Evolutionary conservation across 768 basidiomycete genomes (phyloP).

Genomic region (Pholiota microspora): DNA sequence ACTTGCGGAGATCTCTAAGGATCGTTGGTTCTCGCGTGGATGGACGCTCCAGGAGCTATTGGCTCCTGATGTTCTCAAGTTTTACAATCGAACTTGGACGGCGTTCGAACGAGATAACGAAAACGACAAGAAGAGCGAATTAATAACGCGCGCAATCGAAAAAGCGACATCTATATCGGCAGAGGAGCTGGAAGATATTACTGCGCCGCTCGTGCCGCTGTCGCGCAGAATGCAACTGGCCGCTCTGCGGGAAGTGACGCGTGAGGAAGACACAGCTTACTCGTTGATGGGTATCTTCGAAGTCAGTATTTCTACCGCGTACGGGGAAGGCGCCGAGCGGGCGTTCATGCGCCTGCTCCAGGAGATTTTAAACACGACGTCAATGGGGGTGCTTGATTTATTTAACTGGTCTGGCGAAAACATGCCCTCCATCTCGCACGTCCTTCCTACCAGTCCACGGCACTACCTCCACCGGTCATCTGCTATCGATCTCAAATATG

Average conservation of each 20-base stretch:
- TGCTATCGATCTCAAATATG: not conserved
- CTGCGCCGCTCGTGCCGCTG: not conserved
- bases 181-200: not conserved
- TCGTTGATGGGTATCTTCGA: slow-evolving; percentile 2
- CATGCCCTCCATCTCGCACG: not conserved
- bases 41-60: slow-evolving; percentile 1
- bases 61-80: not conserved
- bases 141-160: not conserved
- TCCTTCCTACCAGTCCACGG: not conserved
- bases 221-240: slow-evolving; percentile 5
- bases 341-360: not conserved
- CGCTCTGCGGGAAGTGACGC: not conserved
- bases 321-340: slow-evolving; percentile 3
- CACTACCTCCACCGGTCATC: not conserved
- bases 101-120: not conserved
- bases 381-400: not conserved
- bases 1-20: not conserved
- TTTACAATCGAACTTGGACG: not conserved
- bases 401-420: not conserved
- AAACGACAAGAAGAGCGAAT: not conserved
- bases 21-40: too few species aligned
- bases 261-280: slow-evolving; percentile 5
- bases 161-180: not conserved
- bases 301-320: not conserved
- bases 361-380: not conserved